These are phyloP conservation scores for Peronosclerospora sorghi DNA, from an alignment of 352 stramenopile genomes.

Conservation along the genomic window DNA sequence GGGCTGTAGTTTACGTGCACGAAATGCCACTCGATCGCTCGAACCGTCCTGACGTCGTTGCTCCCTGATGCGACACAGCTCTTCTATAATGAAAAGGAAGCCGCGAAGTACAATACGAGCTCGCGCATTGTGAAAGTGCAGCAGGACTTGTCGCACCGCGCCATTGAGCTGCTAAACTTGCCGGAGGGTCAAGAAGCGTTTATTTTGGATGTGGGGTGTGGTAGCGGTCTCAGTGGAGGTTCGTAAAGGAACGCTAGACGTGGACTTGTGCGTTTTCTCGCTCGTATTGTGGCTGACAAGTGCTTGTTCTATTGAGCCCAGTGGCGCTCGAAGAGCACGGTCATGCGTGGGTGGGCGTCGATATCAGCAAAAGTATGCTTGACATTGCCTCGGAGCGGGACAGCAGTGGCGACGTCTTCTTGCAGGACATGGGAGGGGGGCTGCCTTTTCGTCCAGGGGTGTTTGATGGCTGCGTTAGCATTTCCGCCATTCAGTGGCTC, in stretches of 20 bases:
- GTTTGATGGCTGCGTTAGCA: conserved; percentile 99
- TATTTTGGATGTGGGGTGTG: conserved; percentile 95
- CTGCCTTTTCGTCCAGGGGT: conserved; percentile 94
- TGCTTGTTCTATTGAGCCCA: conserved; percentile 12
- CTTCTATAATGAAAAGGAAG: conserved; percentile 90
- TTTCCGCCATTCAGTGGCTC: conserved; percentile 99
- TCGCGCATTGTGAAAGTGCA: conserved; percentile 90
- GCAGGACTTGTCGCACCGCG: conserved; percentile 91
- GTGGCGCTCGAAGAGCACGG: conserved; percentile 86
- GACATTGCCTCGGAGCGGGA: conserved; percentile 93
- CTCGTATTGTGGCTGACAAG: background rate
- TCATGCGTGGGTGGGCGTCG: conserved; percentile 96
- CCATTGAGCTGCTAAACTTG: conserved; percentile 95
- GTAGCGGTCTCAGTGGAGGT: conserved; percentile 92
- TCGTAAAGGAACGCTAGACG: conserved; percentile 6
- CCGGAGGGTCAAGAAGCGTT: conserved; percentile 77
- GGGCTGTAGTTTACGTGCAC: too few species aligned
- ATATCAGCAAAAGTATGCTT: conserved; percentile 99
- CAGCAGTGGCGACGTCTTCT: conserved; percentile 79
- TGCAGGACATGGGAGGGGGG: conserved; percentile 97
- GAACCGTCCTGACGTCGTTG: too few species aligned
- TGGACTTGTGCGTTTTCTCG: background rate
- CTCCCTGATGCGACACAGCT: too few species aligned
- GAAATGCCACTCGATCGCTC: too few species aligned
- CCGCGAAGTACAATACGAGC: conserved; percentile 88